Base-by-base conservation (phyloP, 257 asterid genomes). In the Gardenia jasminoides region DNA sequence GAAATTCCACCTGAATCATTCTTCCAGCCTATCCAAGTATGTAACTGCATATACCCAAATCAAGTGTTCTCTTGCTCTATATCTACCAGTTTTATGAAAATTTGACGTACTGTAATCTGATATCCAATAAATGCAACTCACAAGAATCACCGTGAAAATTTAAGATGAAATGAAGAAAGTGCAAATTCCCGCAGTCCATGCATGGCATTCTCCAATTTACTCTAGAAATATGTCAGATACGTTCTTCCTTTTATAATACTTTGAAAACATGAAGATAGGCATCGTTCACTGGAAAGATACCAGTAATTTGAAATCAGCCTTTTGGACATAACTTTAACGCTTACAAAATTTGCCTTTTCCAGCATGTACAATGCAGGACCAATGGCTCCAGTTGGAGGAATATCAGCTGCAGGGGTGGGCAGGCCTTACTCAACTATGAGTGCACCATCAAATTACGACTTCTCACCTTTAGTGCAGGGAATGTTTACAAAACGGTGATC, bases 391-490 rank as follows among this genome's bases (percentile, higher is more conserved):
- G 76, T 54, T 19, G 54, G 52, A 39, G 81, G 78, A 80, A 68
- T 74, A 56, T 26, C 84, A 33, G 30, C 79, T 65, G 43, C 78
- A 33, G 83, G 71, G 70, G 24, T 68, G 16, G 70, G 47, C 15
- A 77, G 80, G 78, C 82, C 79, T 71, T 56, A 70, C 30, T n/a
- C 86, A 26, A 30, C 79, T 47, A 12, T 79, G 56, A 67, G 69
- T 69, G 73, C 76, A 19, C 76, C 84, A 3, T 16, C 81, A 46
- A 72, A 47, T 48, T 76, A 79, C 19, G 86, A 85, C 56, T 78
- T 83, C 67, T 85, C 85, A 56, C 71, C 83, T n/a, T 76, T 80
- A 69, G 47, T 50, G 50, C 81, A 75, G 13, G 83, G 86, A 75
- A 77, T 80, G 83, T 67, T 80, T 24, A 19, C 82, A 48, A 85